These are phyloP conservation scores for Sporobolomyces phaffii DNA, from an alignment of 768 basidiomycete species.

Conservation along the genomic window DNA sequence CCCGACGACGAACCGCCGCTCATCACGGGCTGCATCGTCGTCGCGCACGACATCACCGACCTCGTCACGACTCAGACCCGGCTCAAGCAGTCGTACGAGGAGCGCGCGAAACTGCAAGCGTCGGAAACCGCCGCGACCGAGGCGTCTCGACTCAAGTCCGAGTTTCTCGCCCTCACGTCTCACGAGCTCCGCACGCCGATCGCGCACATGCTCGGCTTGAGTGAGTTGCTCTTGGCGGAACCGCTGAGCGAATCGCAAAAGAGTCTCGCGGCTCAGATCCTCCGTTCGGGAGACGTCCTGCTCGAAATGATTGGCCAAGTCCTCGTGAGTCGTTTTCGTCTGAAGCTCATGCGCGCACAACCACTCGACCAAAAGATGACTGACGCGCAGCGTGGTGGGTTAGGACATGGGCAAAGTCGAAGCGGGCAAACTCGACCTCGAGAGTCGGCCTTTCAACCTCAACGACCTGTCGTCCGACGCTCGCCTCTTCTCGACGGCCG, in stretches of 20 bases:
- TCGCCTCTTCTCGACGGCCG: constrained; percentile 90
- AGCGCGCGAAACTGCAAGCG: constrained; percentile 30
- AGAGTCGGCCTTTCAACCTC: constrained; percentile 29
- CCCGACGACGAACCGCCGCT: constrained; percentile 2
- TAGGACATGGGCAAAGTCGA: constrained; percentile 41
- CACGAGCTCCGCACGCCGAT: constrained; percentile 34
- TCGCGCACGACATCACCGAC: constrained; percentile 36
- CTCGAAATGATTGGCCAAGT: constrained; percentile 40
- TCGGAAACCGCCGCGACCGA: constrained; percentile 37
- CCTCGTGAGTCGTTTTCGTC: constrained; percentile 15
- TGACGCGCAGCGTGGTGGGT: not conserved
- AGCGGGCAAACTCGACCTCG: constrained; percentile 39
- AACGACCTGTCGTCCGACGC: constrained; percentile 84
- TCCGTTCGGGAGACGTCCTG: constrained; percentile 33
- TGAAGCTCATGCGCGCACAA: too few relatives aligned
- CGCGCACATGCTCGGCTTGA: constrained; percentile 32
- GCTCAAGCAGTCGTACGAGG: constrained; percentile 30
- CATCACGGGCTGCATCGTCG: constrained; percentile 34
- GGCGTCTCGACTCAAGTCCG: constrained; percentile 31
- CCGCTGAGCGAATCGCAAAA: constrained; percentile 17
- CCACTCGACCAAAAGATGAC: not conserved
- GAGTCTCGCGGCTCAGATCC: constrained; percentile 26
- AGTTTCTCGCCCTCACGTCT: constrained; percentile 27
- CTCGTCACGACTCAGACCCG: constrained; percentile 25
- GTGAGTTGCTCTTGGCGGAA: constrained; percentile 36